A percentile compares a stretch with the other conserved stretches of the same genome.
Conservation (phyloP, 1,139 yeast species). For the Scheffersomyces titani region DNA sequence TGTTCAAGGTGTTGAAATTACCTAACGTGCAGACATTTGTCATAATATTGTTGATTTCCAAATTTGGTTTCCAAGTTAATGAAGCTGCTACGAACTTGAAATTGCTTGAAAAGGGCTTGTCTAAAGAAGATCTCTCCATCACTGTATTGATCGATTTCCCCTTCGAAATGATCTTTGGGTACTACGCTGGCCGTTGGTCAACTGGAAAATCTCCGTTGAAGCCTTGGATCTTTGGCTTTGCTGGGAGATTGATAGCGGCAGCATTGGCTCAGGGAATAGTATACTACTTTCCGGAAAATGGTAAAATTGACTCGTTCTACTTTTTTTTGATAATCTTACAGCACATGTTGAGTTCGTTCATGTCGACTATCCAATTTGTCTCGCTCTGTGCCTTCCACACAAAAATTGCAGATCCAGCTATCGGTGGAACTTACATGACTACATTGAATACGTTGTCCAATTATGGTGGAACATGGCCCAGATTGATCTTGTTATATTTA, state of each 20-base stretch:
- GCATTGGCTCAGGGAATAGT: constrained; percentile 74
- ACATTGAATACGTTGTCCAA: constrained; percentile 88
- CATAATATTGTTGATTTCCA: constrained; percentile 73
- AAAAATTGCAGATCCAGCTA: constrained; percentile 88
- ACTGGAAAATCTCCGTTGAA: constrained; percentile 67
- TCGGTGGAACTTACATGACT: constrained; percentile 99
- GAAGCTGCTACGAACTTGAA: constrained; percentile 95
- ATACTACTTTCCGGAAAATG: constrained; percentile 64
- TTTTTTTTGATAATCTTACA: constrained; percentile 73
- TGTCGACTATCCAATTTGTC: constrained; percentile 94
- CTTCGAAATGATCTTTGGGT: constrained; percentile 91
- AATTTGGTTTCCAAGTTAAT: constrained; percentile 92
- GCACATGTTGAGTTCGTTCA: constrained; percentile 83
- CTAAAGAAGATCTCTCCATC: constrained; percentile 90
- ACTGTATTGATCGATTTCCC: constrained; percentile 95
- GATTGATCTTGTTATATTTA: constrained; percentile 69
- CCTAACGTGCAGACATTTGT: constrained; percentile 79
- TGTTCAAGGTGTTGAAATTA: constrained; percentile 74
- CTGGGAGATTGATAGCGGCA: constrained; percentile 84
- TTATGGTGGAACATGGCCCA: constrained; percentile 98
- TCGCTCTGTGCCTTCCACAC: constrained; percentile 95
- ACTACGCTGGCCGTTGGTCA: constrained; percentile 95
- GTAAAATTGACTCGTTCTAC: constrained; percentile 51
- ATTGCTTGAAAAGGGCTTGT: constrained; percentile 87
- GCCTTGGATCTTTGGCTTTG: constrained; percentile 89